These are phyloP conservation scores for Chenopodium suecicum DNA, from an alignment of 148 eudicot species.

Conservation along the genomic window DNA sequence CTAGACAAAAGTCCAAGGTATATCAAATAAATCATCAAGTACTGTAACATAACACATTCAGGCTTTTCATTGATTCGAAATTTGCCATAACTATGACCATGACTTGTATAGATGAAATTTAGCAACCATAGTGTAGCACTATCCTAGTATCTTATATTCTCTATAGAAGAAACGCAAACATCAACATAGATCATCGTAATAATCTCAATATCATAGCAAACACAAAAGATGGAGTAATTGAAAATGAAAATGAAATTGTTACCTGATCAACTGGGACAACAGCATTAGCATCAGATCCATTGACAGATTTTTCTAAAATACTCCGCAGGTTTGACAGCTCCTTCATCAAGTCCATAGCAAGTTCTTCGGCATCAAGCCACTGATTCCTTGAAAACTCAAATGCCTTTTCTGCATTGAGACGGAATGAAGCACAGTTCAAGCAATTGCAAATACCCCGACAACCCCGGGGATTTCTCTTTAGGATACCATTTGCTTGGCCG, in stretches of 20 bases:
- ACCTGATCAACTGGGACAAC: constrained; percentile 42
- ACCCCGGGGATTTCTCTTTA: constrained; percentile 70
- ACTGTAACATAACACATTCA: not conserved
- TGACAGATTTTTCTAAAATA: constrained; percentile 40
- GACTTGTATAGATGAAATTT: not conserved
- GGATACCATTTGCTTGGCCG: constrained; percentile 47
- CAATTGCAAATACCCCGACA: constrained; percentile 78
- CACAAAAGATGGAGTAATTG: not conserved
- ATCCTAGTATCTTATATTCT: not conserved
- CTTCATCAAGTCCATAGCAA: constrained; percentile 49
- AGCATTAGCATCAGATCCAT: constrained; percentile 23
- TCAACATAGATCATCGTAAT: not conserved
- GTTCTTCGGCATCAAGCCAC: constrained; percentile 68
- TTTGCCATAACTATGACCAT: not conserved
- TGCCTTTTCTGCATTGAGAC: constrained; percentile 75
- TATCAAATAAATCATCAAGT: not conserved
- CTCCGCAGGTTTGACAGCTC: constrained; percentile 45
- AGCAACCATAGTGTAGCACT: not conserved
- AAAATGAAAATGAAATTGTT: not conserved
- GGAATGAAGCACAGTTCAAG: constrained; percentile 66
- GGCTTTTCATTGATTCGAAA: not conserved
- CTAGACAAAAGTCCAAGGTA: not conserved
- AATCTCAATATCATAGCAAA: not conserved
- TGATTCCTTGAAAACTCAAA: constrained; percentile 80
- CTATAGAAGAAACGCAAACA: not conserved